These are phyloP conservation scores for Asterochloris erici DNA, from an alignment of 139 green algal genomes.

Conservation along the genomic window DNA sequence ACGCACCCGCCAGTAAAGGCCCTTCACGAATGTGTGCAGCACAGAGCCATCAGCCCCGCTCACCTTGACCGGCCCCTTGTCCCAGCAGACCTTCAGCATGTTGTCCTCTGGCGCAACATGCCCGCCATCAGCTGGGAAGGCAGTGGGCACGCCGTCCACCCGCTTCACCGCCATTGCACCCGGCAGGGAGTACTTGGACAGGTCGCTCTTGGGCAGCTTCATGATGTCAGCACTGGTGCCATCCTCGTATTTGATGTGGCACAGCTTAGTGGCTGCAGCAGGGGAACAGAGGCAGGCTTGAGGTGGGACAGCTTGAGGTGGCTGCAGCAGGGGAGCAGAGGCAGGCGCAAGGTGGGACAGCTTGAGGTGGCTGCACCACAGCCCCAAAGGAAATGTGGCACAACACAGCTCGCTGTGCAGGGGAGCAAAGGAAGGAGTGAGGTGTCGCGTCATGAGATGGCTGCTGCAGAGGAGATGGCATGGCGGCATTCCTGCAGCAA, in stretches of 20 bases:
- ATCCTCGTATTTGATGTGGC: slow-evolving; percentile 73
- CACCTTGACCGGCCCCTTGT: slow-evolving; percentile 55
- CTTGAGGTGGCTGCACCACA: too few species aligned
- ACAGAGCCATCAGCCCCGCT: neutral
- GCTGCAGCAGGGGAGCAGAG: too few species aligned
- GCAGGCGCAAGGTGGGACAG: too few species aligned
- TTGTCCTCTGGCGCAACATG: slow-evolving; percentile 64
- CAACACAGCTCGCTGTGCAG: too few species aligned
- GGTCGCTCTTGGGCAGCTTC: slow-evolving; percentile 58
- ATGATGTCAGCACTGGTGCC: slow-evolving; percentile 70
- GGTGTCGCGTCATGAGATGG: too few species aligned
- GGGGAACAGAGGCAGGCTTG: too few species aligned
- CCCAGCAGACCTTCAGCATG: slow-evolving; percentile 70
- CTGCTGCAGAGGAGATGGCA: too few species aligned
- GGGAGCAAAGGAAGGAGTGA: too few species aligned
- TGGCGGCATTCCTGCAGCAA: too few species aligned
- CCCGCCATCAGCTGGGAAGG: slow-evolving; percentile 64
- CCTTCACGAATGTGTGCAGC: neutral
- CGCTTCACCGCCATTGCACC: slow-evolving; percentile 74
- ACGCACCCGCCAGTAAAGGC: neutral
- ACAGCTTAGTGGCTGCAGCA: slow-evolving; percentile 69
- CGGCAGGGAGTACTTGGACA: slow-evolving; percentile 70
- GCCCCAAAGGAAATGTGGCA: too few species aligned
- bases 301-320: too few species aligned
- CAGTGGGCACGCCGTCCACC: slow-evolving; percentile 70